Evolutionary conservation across 2,329 filamentous ascomycete species (phyloP).

Genomic region (Sporothrix luriei): DNA sequence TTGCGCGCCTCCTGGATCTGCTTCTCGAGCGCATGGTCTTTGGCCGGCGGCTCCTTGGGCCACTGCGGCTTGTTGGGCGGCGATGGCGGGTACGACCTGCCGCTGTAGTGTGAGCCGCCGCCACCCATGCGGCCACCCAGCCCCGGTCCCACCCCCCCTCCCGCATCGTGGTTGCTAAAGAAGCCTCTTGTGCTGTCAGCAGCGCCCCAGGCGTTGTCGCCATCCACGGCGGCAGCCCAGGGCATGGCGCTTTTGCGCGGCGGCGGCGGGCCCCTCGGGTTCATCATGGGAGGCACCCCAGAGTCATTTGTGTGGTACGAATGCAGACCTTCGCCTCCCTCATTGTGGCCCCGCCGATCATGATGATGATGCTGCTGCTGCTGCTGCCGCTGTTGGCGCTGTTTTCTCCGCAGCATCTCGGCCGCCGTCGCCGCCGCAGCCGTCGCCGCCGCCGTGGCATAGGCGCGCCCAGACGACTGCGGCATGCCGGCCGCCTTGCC

Average conservation of each 20-base stretch:
- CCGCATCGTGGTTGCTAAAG: background rate
- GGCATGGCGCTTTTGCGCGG: background rate
- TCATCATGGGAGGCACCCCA: background rate
- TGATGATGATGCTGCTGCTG: background rate
- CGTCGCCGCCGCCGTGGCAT: background rate
- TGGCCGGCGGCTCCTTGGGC: background rate
- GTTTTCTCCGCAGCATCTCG: background rate
- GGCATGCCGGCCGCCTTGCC: background rate
- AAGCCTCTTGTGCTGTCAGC: background rate
- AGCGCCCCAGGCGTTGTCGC: background rate
- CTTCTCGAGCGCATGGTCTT: constrained; percentile 29
- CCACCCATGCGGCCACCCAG: background rate
- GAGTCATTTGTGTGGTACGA: background rate
- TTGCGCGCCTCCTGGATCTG: constrained; percentile 30
- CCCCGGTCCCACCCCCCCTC: too few relatives aligned
- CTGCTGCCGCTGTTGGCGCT: background rate
- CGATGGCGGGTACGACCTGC: constrained; percentile 18
- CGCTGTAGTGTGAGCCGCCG: background rate
- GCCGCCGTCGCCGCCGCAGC: background rate
- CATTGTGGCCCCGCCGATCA: background rate
- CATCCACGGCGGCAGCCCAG: background rate
- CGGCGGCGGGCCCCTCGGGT: constrained; percentile 1
- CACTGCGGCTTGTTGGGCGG: constrained; percentile 14
- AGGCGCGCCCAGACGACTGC: background rate
- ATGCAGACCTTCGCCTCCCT: background rate